Conservation (phyloP, 441 rosid genomes). For the Manihot esculenta region DNA sequence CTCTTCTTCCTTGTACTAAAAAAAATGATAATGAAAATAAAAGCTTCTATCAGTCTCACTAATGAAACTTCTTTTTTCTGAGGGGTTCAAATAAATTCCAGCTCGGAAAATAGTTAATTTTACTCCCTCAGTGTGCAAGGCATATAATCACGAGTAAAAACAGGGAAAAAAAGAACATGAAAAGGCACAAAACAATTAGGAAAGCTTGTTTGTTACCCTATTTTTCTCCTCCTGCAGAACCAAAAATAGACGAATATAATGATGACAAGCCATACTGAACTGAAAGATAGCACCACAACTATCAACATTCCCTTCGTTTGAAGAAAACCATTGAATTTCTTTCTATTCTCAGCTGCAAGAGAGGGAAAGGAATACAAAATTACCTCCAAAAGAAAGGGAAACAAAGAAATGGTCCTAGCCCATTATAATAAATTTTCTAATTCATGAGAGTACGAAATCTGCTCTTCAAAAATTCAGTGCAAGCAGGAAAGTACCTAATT, state of each 20-base stretch:
- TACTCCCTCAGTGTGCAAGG: not conserved
- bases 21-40: not conserved
- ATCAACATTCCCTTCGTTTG: not conserved
- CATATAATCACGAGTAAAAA: too few relatives aligned
- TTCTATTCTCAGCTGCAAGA: not conserved
- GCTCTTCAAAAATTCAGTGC: too few relatives aligned
- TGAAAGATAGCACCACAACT: not conserved
- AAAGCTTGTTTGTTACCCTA: not conserved
- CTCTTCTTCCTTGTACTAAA: not conserved
- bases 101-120: not conserved
- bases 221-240: not conserved
- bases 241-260: not conserved
- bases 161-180: too few relatives aligned
- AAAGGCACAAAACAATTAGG: not conserved
- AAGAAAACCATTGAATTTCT: not conserved
- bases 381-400: not conserved
- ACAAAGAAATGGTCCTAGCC: not conserved
- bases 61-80: not conserved
- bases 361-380: not conserved
- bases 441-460: too few relatives aligned
- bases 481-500: constrained; percentile 11
- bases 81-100: not conserved
- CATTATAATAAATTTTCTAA: too few relatives aligned
- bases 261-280: not conserved
- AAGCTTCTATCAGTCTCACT: too few relatives aligned